phyloP scores from a whole-genome alignment of 306 rosid genomes.

The Ormosia emarginata region DNA sequence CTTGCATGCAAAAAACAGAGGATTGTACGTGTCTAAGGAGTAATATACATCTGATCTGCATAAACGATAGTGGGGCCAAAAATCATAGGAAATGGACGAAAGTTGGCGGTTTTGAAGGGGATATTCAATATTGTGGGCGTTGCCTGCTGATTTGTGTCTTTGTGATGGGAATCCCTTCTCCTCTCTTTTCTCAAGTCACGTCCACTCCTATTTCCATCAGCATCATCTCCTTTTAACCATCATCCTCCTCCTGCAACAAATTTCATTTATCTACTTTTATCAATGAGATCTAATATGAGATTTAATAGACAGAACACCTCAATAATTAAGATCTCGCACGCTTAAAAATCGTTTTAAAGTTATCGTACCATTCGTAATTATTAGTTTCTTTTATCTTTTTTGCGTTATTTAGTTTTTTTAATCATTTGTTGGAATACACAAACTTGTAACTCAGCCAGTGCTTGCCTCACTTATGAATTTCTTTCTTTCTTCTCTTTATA shows the following conservation, averaged over 20 bases:
- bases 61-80: constrained; percentile 13
- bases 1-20: neutral
- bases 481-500: no score
- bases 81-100: constrained; percentile 25
- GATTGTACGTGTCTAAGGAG: neutral
- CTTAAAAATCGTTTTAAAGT: neutral
- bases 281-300: neutral
- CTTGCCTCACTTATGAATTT: no score
- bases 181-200: neutral
- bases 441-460: neutral
- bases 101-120: constrained; percentile 41
- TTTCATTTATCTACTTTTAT: neutral
- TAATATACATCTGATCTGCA: constrained; percentile 14
- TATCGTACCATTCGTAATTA: neutral
- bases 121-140: constrained; percentile 51
- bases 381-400: neutral
- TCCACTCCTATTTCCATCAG: neutral
- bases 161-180: neutral
- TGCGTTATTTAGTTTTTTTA: no score
- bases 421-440: no score
- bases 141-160: constrained; percentile 20
- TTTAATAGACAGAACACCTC: neutral
- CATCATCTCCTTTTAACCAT: constrained; percentile 16
- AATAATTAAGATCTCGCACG: neutral
- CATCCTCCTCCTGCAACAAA: neutral